Evolutionary conservation across 2,329 filamentous ascomycete genomes (phyloP), one percentile per base, ranked within the genome.

Genomic region (Achaetomium macrosporum): DNA sequence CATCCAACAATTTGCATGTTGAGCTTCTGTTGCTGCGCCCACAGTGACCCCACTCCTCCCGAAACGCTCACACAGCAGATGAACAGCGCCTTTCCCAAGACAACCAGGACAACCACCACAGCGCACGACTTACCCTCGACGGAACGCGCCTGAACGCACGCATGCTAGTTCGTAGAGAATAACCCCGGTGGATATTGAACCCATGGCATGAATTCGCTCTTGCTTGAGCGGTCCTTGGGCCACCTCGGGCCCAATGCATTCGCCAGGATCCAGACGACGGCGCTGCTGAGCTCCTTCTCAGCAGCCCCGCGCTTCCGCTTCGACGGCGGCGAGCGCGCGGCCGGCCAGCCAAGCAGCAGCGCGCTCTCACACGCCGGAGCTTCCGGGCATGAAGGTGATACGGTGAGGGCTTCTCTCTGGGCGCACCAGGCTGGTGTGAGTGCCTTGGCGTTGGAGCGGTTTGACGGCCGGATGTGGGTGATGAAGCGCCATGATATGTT

Each of bases 381-480:
- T 25, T 13, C 15, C n/a, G 25, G 33, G 1, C 7, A 30, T 12
- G 45, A 7, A 17, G 20, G 29, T 30, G 30, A 10, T 12, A 30
- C n/a, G 5, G 16, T 20, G 4, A 39, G 33, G 33, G 12, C 39
- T 40, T 65, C 70, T 16, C 65, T 76, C 55, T 78, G 77, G 75
- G 88, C 90, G 1, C 90, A 96, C 68, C 78, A 81, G 50, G 81
- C 88, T 4, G 90, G 90, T 13, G 87, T 91, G 36, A 93, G 86
- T 64, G 82, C 85, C 37, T 73, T 96, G 39, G 83, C 87, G 0
- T 78, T 96, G 37, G 91, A 96, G 64, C 82, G 83, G 46, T 90
- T 93, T 64, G 88, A 93, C 57, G 89, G 88, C 3, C 77, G 83
- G 65, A 83, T 88, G 84, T 86, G 70, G 67, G 76, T 57, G 19